Evolutionary conservation across 2,329 filamentous ascomycete species (phyloP).

Genomic region (Verticillium nonalfalfae): DNA sequence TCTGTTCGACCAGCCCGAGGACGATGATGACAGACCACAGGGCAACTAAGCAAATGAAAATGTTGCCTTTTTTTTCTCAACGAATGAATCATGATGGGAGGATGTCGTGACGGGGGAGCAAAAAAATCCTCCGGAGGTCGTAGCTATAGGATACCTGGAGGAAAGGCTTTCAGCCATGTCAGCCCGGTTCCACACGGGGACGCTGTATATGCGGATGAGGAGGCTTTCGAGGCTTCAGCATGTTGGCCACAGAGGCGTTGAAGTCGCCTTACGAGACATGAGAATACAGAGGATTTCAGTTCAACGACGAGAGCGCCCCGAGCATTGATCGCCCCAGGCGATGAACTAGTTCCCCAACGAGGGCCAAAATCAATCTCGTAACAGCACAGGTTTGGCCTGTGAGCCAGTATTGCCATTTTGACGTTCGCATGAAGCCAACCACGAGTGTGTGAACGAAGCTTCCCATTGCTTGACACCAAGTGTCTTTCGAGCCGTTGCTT

Average conservation of each 20-base stretch:
- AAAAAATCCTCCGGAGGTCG: neutral
- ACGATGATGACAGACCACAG: constrained; percentile 47
- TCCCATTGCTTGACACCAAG: neutral
- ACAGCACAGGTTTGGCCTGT: no score
- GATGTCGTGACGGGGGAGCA: neutral
- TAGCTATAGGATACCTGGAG: neutral
- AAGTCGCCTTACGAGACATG: neutral
- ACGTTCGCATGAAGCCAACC: neutral
- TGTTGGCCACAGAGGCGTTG: neutral
- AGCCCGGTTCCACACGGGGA: neutral
- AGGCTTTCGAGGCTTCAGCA: neutral
- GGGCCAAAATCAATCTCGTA: no score
- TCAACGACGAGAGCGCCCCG: neutral
- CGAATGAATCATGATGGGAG: neutral
- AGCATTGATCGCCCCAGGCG: neutral
- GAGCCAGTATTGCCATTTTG: neutral
- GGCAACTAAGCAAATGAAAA: neutral
- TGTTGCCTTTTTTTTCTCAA: neutral
- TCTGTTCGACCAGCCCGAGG: constrained; percentile 93
- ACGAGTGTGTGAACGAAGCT: neutral
- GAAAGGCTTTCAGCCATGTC: neutral
- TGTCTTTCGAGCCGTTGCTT: neutral
- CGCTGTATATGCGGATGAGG: neutral
- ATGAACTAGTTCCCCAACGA: neutral
- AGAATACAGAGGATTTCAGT: neutral